phyloP scores from a whole-genome alignment of 371 early-diverging fungal genomes.

The Mortierella sp. region DNA sequence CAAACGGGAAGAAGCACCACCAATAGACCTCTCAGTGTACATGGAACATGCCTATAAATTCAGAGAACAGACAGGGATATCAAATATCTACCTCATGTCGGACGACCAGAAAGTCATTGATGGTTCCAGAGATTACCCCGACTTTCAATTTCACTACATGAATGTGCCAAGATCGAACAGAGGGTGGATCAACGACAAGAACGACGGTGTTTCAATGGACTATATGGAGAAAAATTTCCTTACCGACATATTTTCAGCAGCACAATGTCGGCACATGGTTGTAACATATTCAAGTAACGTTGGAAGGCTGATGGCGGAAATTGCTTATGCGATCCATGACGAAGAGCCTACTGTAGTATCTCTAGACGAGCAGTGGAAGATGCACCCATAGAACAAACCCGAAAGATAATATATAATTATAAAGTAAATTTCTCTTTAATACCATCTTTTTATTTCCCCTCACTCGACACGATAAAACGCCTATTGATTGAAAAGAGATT shows the following conservation, averaged over 20 bases:
- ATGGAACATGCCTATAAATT: conserved; percentile 8
- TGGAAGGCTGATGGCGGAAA: conserved; percentile 21
- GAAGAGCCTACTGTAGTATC: conserved; percentile 18
- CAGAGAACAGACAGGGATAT: conserved; percentile 11
- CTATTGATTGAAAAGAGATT: no score
- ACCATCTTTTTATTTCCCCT: no score
- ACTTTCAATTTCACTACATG: conserved; percentile 10
- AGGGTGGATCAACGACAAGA: conserved; percentile 6
- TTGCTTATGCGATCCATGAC: conserved; percentile 15
- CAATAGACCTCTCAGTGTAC: background rate
- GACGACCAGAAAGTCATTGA: conserved; percentile 17
- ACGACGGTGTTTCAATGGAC: conserved; percentile 10
- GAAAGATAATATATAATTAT: no score
- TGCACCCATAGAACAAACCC: conserved; percentile 2
- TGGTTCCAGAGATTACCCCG: background rate
- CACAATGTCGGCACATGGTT: conserved; percentile 15
- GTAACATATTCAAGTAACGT: conserved; percentile 30
- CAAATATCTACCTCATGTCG: conserved; percentile 22
- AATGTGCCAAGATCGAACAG: conserved; percentile 13
- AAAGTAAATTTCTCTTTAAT: no score
- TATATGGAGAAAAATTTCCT: conserved; percentile 11
- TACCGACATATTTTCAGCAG: conserved; percentile 24
- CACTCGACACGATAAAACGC: no score
- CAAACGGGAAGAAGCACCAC: background rate
- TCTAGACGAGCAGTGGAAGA: conserved; percentile 14